Percentiles rank a stretch among this genome's conserved stretches.
Conservation (phyloP, 2,329 filamentous ascomycete genomes). For the Apiospora hydei region DNA sequence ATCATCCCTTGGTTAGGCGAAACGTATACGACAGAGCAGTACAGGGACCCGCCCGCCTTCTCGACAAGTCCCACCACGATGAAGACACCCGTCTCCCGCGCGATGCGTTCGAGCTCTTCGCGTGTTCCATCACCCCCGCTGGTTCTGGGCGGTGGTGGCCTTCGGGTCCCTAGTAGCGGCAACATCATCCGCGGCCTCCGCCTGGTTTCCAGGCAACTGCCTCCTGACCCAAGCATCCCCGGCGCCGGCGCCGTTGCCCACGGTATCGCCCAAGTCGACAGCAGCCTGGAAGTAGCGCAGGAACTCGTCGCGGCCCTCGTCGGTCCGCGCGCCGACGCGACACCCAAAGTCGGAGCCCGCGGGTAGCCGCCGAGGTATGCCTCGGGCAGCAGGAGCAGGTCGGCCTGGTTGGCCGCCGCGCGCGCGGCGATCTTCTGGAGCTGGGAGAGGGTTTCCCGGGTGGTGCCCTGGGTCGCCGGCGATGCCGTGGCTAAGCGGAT, state of each 20-base stretch:
- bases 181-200: neutral
- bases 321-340: slow-evolving; percentile 72
- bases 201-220: slow-evolving; percentile 52
- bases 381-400: slow-evolving; percentile 89
- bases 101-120: slow-evolving; percentile 79
- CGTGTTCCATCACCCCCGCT: slow-evolving; percentile 78
- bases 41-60: slow-evolving; percentile 80
- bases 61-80: slow-evolving; percentile 83
- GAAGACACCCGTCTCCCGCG: slow-evolving; percentile 81
- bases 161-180: slow-evolving; percentile 50
- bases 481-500: slow-evolving; percentile 65
- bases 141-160: slow-evolving; percentile 45
- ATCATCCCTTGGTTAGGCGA: slow-evolving; percentile 76
- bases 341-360: slow-evolving; percentile 81
- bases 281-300: slow-evolving; percentile 79
- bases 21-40: slow-evolving; percentile 84
- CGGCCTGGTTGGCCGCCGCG: slow-evolving; percentile 63
- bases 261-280: slow-evolving; percentile 84
- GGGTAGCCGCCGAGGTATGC: slow-evolving; percentile 93
- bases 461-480: slow-evolving; percentile 58
- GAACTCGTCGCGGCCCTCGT: slow-evolving; percentile 82
- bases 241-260: slow-evolving; percentile 67
- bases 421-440: slow-evolving; percentile 68
- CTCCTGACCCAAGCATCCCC: slow-evolving; percentile 75
- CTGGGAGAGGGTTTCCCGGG: slow-evolving; percentile 67